Evolutionary conservation across 2,329 filamentous ascomycete species (phyloP), one percentile per base, ranked within the genome.

Genomic region (Tympanopsis confertula): DNA sequence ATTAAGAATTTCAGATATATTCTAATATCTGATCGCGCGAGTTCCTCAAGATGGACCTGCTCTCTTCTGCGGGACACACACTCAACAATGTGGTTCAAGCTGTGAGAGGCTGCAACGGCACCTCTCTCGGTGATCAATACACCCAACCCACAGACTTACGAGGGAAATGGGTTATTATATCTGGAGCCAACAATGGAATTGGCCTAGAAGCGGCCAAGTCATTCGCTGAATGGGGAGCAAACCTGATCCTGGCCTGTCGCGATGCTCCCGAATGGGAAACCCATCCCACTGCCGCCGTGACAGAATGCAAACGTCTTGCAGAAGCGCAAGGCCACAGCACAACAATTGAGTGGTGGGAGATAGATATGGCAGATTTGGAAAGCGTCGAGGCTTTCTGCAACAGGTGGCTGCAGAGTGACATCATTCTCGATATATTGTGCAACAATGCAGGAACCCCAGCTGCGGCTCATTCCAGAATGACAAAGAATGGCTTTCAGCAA

Each of bases 401-500:
- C 38, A 41, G 51, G 20, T 56, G 50, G 49, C 38, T 54, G 1
- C 41, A 42, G 2, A 50, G 40, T 5, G 47, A 42, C 18, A 40
- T 45, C 3, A 22, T 48, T 12, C 44, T 54, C 17, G 50, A 54
- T 39, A 42, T 55, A 3, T 43, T 56, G 4, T 50, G 44, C 42
- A 56, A 55, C 42, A 56, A 56, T 28, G 52, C 53, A 5, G 53
- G 53, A 19, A 47, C 45, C 28, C 47, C 43, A 1, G 43, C 38
- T 15, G 38, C 42, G 4, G 13, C 14, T 20, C 19, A 29, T 30
- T 5, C 20, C 36, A 17, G 39, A 37, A 39, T 38, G 14, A 55
- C 51, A 2, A 41, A 44, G 30, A 53, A 56, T 40, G 54, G 53
- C 7, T 53, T 56, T 36, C 49, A 55, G 37, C 42, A 53, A 4